Base-by-base conservation (phyloP, 1,139 yeast species). In the Blastobotrys malaysiensis region DNA sequence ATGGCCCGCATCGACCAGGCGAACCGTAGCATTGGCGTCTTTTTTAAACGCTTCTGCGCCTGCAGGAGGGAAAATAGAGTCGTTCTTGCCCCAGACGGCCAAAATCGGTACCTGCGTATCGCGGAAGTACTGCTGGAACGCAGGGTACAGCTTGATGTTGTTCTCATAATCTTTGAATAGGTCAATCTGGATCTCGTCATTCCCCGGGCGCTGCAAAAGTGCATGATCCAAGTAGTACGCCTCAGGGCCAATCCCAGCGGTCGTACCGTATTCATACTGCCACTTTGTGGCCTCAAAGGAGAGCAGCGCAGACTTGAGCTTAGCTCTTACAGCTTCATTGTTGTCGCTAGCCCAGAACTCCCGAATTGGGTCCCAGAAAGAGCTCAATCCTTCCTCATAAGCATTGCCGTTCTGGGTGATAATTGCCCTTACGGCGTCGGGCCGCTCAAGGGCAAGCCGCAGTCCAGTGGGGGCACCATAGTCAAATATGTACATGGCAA, bases 391-490 rank as follows among this genome's bases (percentile, higher is more conserved):
- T 52, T 73, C 77, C 5, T 61, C 72, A 55, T 76, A 76, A 16
- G 78, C 77, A 61, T 75, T 76, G 14, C 79, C 79, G 55, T 76
- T 76, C 61, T 77, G 80, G 22, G 70, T 52, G 51, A 75, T 62
- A 24, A 76, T 59, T 1, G 68, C 73, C 7, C 64, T 54, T 20
- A 76, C 63, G 13, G 61, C 59, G 4, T 61, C 57, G 5, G 77
- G 74, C 13, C 66, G 58, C 44, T 61, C 66, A 51, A 73, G 58
- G 1, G 75, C 73, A 45, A 76, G 56, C 55, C 77, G 67, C 43
- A 70, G 64, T 0, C 73, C 79, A 6, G 70, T 68, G 9, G 78
- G 79, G 2, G 78, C 71, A 43, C 80, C 80, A 57, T 75, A 76
- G 56, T 76, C 79, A 55, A 76, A 75, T 19, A 74, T 60, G 57